phyloP scores from a whole-genome alignment of 225 moss, liverwort and hornwort species.

The Bryum argenteum region DNA sequence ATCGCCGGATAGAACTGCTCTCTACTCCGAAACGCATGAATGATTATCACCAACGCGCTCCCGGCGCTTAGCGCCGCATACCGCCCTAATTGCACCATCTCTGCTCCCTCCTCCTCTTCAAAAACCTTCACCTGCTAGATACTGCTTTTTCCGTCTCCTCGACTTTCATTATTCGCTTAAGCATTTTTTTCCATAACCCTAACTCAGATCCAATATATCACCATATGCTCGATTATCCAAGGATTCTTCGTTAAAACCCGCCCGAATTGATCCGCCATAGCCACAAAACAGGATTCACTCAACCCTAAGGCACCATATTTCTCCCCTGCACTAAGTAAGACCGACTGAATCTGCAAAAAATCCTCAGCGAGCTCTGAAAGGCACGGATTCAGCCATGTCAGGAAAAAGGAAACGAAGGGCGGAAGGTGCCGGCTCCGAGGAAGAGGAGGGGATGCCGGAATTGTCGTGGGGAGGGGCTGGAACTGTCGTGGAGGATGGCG shows the following conservation, averaged over 20 bases:
- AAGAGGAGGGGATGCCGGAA: constrained; percentile 17
- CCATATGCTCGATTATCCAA: background rate
- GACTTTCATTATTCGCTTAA: constrained; percentile 27
- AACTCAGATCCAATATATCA: constrained; percentile 40
- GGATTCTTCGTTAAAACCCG: background rate
- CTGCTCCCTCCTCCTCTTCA: constrained; percentile 13
- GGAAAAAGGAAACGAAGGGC: background rate
- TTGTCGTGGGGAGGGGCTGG: background rate
- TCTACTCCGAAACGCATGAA: constrained; percentile 93
- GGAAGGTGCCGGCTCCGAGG: background rate
- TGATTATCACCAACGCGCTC: constrained; percentile 72
- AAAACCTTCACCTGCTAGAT: constrained; percentile 12
- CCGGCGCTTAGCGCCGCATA: constrained; percentile 91
- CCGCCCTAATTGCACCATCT: constrained; percentile 96
- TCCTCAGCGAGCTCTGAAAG: background rate
- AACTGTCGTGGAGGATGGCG: background rate
- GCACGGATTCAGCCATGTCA: background rate
- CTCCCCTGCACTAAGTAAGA: background rate
- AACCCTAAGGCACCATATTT: constrained; percentile 7
- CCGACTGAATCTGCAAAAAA: background rate
- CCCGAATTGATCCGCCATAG: constrained; percentile 23
- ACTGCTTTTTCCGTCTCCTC: constrained; percentile 17
- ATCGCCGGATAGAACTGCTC: constrained; percentile 99
- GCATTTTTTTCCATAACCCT: constrained; percentile 37
- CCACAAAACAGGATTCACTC: constrained; percentile 20